Base-by-base conservation (phyloP, 371 early-diverging fungal species). In the Mucor circinelloides region DNA sequence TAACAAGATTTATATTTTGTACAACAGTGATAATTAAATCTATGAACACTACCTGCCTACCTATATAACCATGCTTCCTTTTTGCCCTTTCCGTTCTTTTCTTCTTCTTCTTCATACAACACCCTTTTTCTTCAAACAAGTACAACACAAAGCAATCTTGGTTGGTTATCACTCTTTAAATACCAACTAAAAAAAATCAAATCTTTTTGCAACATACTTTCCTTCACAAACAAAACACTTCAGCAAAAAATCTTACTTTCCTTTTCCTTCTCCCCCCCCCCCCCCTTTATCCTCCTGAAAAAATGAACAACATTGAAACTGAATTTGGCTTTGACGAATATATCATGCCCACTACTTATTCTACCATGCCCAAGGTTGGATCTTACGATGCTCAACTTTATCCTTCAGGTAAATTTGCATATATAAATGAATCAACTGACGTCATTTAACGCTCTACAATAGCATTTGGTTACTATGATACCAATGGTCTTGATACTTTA, bases 271-370 rank as follows among this genome's bases (percentile, higher is more conserved):
- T 50, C 21, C 32, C 56, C 21, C 17, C 23, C 31, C 27, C 8
- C 58, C 25, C 30, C 28, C 28, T 44, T 42, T 17, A 31, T 23
- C 55, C 27, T 54, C 13, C n/a, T 28, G 31, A 48, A 36, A 71
- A 58, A 19, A 69, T 63, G 58, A 59, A 58, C 62, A 63, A 40
- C 44, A 73, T 74, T 63, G 77, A 80, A 72, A 64, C 73, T 62
- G 76, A 78, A 69, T 78, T 76, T 66, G 75, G 76, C 60, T 81
- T 81, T 76, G 81, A 81, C 58, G 81, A 81, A 64, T 81, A 81
- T 74, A 81, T 81, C 70, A 76, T 80, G 78, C 74, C 78, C 30
- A 72, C 72, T 23, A 77, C 75, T 50, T 80, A 74, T 63, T 59
- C 78, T 44, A 66, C 72, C 46, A 67, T 68, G 56, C 60, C 74